A percentile compares a stretch with the other conserved stretches of the same genome.
Evolutionary conservation across 1,284 basidiomycete species (phyloP).

Genomic region (Trichosporon faecale): DNA sequence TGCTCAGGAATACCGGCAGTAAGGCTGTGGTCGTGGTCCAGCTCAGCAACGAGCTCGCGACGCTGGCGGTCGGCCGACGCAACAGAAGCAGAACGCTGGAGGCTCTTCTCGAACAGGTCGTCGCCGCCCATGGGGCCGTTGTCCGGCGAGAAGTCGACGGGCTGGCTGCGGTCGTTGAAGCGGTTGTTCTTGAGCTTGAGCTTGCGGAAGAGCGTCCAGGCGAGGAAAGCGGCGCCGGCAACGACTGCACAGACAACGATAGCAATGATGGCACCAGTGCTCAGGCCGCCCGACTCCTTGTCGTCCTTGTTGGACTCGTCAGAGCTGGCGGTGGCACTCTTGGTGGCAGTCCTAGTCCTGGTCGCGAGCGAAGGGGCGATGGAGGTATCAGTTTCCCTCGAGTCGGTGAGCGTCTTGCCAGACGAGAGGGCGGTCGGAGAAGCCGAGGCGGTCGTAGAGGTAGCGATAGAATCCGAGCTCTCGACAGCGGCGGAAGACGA

Average conservation of each 20-base stretch:
- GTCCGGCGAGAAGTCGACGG: conserved; percentile 66
- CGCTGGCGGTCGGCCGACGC: conserved; percentile 43
- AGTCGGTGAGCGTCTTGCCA: background rate
- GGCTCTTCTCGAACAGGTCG: conserved; percentile 43
- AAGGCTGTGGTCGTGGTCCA: conserved; percentile 36
- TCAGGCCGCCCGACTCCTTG: conserved; percentile 36
- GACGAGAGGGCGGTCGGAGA: background rate
- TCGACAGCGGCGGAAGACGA: background rate
- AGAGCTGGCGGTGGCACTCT: background rate
- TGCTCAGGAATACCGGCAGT: conserved; percentile 55
- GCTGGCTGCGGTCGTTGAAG: conserved; percentile 66
- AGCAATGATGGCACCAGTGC: conserved; percentile 63
- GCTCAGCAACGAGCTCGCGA: conserved; percentile 42
- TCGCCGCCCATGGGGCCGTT: conserved; percentile 60
- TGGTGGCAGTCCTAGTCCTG: background rate
- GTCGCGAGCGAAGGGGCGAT: background rate
- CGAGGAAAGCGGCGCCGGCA: conserved; percentile 64
- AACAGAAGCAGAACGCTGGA: conserved; percentile 39
- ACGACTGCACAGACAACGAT: conserved; percentile 68
- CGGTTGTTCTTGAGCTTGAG: conserved; percentile 78
- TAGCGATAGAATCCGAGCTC: background rate
- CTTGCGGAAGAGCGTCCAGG: conserved; percentile 86
- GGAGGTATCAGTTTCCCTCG: background rate
- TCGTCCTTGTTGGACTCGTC: conserved; percentile 12
- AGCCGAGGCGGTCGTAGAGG: background rate